Percentiles rank a stretch among this genome's conserved stretches.
phyloP scores from a whole-genome alignment of 2,329 filamentous ascomycete genomes.

The Aspergillaceae sp. region DNA sequence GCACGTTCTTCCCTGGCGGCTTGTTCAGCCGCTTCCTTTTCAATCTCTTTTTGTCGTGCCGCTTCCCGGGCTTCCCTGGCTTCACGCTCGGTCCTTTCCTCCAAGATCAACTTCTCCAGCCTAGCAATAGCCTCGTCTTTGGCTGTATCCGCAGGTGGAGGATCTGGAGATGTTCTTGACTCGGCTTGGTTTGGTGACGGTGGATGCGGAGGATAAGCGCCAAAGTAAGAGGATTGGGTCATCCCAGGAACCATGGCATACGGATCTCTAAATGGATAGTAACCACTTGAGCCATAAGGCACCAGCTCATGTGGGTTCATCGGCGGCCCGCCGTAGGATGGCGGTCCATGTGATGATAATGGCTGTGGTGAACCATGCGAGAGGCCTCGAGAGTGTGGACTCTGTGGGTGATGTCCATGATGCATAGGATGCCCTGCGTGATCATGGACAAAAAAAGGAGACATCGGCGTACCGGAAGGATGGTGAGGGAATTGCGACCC shows the following conservation, averaged over 20 bases:
- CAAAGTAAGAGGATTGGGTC: conserved; percentile 27
- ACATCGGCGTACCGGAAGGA: conserved; percentile 16
- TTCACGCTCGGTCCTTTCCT: conserved; percentile 36
- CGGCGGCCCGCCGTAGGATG: conserved; percentile 23
- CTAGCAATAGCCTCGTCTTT: conserved; percentile 52
- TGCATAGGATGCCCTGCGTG: conserved; percentile 16
- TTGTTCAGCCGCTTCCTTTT: conserved; percentile 42
- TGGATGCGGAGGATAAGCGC: conserved; percentile 24
- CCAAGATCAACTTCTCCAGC: conserved; percentile 49
- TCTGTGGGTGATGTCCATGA: conserved; percentile 14
- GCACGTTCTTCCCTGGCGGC: conserved; percentile 27
- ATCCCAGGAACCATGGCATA: conserved; percentile 28
- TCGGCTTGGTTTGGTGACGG: conserved; percentile 25
- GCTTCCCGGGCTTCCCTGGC: conserved; percentile 31
- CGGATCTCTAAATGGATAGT: conserved; percentile 27
- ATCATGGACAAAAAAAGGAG: conserved; percentile 22
- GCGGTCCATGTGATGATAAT: conserved; percentile 21
- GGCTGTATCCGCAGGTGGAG: conserved; percentile 41
- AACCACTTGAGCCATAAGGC: conserved; percentile 26
- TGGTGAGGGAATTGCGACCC: conserved; percentile 19
- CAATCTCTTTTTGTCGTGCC: conserved; percentile 36
- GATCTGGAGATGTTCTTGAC: conserved; percentile 17
- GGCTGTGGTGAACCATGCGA: conserved; percentile 24
- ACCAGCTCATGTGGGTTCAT: conserved; percentile 31
- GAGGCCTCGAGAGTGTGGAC: conserved; percentile 19